Evolutionary conservation across 2,329 filamentous ascomycete species (phyloP), one percentile per base, ranked within the genome.

Genomic region (Metarhizium humberi): DNA sequence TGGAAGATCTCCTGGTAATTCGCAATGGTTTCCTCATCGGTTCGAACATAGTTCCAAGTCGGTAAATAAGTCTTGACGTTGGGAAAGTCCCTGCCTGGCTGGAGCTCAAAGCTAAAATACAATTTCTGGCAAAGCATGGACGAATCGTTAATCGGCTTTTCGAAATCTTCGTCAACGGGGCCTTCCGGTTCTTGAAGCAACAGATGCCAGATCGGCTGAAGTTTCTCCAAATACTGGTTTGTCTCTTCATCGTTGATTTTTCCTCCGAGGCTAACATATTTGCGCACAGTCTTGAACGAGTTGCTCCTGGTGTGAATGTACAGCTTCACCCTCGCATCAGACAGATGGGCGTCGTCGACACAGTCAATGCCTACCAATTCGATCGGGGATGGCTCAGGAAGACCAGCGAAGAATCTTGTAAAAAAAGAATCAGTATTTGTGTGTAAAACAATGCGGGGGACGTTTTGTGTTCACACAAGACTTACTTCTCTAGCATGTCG

Each of bases 81-180:
- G 40, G 58, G 58, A 1, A 58, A n/a, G n/a, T 57, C 52, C 36
- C 6, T 48, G 30, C 55, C 53, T 0, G 58, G 58, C 30, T 48
- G 25, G 36, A 60, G 40, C 53, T 60, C 58, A 18, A 60, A 53
- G 55, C 55, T 50, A 30, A 60, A 60, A 46, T 60, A 60, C 13
- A 55, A 16, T 49, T 52, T 58, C 40, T 58, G 56, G 43, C 42
- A 52, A 1, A 54, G 20, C n/a, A 56, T 51, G 20, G 45, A 52
- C 30, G 42, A 38, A 11, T 54, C 55, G 25, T 42, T 56, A 6
- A 57, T 13, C 16, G 55, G 55, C 51, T 55, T 58, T 10, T 58
- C 57, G 18, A 43, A 57, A 11, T 54, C 46, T 16, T 60, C 56
- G 18, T 56, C 50, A 14, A 42, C 14, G 34, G 54, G 20, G 40